Conservation (phyloP, 768 basidiomycete genomes). For the Mycena polygramma region DNA sequence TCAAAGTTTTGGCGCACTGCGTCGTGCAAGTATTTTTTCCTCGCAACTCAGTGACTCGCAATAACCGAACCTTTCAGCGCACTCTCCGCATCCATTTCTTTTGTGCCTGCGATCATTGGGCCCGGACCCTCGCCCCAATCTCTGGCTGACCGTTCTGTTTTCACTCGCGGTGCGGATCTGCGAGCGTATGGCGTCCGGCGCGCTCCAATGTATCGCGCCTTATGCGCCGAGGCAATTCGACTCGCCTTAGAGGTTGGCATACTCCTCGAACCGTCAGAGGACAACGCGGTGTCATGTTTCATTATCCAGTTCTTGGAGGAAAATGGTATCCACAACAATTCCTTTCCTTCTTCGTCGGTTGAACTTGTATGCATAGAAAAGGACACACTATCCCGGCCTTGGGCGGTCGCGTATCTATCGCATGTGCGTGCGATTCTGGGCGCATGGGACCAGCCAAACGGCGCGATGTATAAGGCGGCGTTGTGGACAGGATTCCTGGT, state of each 20-base stretch:
- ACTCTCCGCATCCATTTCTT: conserved; percentile 11
- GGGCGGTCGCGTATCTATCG: conserved; percentile 18
- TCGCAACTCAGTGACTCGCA: not conserved
- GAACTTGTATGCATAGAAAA: not conserved
- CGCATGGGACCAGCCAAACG: not conserved
- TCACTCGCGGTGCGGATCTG: conserved; percentile 10
- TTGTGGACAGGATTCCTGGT: conserved; percentile 12
- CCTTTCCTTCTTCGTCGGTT: not conserved
- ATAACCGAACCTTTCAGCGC: not conserved
- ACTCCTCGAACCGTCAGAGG: conserved; percentile 11
- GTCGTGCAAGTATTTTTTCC: not conserved
- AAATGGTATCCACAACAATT: not conserved
- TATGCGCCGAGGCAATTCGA: conserved; percentile 1
- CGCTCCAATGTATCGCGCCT: conserved; percentile 1
- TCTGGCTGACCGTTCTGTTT: conserved; percentile 20
- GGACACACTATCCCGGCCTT: conserved; percentile 3
- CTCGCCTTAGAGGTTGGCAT: conserved; percentile 8
- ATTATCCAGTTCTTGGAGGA: conserved; percentile 14
- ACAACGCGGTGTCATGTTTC: conserved; percentile 23
- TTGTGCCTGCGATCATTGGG: conserved; percentile 12
- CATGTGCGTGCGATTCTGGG: conserved; percentile 14
- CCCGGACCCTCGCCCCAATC: conserved; percentile 16
- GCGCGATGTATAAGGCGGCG: not conserved
- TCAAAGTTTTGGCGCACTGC: conserved; percentile 17
- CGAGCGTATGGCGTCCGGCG: conserved; percentile 14